Percentiles rank a stretch among this genome's conserved stretches.
These are phyloP conservation scores for Barnettozyma sp. DNA, from an alignment of 805 yeast species.

Conservation along the genomic window DNA sequence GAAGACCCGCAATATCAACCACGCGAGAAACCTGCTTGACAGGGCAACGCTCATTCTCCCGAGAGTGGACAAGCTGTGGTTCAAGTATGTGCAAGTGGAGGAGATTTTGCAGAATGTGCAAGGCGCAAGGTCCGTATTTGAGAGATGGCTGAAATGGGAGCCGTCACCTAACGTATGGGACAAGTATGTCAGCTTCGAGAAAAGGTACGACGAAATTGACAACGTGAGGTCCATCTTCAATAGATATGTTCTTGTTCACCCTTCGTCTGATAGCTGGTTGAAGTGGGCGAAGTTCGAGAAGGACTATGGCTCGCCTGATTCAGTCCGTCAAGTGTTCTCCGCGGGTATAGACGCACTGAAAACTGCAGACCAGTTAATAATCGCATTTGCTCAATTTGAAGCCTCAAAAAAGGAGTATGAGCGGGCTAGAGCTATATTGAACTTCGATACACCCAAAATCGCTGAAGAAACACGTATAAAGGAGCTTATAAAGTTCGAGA, in stretches of 20 bases:
- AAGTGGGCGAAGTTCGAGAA: slow-evolving; percentile 72
- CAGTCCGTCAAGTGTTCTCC: slow-evolving; percentile 59
- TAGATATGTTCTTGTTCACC: slow-evolving; percentile 47
- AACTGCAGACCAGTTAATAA: slow-evolving; percentile 30
- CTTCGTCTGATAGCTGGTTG: slow-evolving; percentile 55
- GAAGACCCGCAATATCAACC: slow-evolving; percentile 65
- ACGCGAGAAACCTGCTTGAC: slow-evolving; percentile 80
- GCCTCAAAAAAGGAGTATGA: slow-evolving; percentile 50
- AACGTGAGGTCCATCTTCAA: slow-evolving; percentile 54
- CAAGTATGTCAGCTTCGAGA: slow-evolving; percentile 67
- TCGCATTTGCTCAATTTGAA: slow-evolving; percentile 70
- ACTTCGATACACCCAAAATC: slow-evolving; percentile 41
- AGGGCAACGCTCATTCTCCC: slow-evolving; percentile 73
- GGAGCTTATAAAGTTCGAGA: slow-evolving; percentile 53
- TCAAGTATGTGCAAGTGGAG: slow-evolving; percentile 71
- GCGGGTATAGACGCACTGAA: slow-evolving; percentile 52
- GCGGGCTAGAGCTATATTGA: slow-evolving; percentile 53
- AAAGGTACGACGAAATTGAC: slow-evolving; percentile 50
- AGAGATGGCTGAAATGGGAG: slow-evolving; percentile 76
- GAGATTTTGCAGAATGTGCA: slow-evolving; percentile 62
- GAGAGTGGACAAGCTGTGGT: slow-evolving; percentile 81
- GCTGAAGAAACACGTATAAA: slow-evolving; percentile 32
- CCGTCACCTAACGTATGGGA: slow-evolving; percentile 68
- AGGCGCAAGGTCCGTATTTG: slow-evolving; percentile 60
- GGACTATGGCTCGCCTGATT: slow-evolving; percentile 37